Evolutionary conservation across 805 yeast genomes (phyloP), one percentile per base, ranked within the genome.

Genomic region (Scheffersomyces amazonensis): DNA sequence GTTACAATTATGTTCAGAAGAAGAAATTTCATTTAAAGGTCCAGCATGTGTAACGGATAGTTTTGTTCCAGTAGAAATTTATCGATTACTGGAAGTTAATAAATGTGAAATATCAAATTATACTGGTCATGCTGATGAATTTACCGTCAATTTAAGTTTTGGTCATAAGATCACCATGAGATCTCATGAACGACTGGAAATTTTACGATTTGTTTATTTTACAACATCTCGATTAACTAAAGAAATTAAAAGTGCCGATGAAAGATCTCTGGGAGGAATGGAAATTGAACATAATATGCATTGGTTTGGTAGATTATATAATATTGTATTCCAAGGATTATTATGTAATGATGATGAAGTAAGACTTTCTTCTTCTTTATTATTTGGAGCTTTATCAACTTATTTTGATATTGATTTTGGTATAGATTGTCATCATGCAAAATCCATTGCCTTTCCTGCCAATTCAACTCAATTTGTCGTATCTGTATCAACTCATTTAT

Each of bases 131-230:
- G 22, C 44, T 18, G 60, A 58, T 40, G 73, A 68, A 42, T 69
- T 69, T 37, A 59, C 69, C 1, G 52, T 69, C 4, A 52, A 46
- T 29, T 53, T 67, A 36, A 54, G 49, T 35, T 44, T 47, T 32
- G 58, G 57, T 16, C 43, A 48, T 22, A 58, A 50, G 16, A 48
- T 65, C 2, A 58, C 60, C 2, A 46, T 69, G 16, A 51, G 59
- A 25, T 62, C 73, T 1, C 48, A 55, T 3, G 71, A 66, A 34
- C 47, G 70, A 38, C 64, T 48, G 52, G 91, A 84, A 48, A 81
- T 85, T n/a, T 73, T 85, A 60, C 68, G 89, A 47, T 75, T 83
- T 43, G 56, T 85, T 29, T 81, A 83, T 48, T 83, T 81, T 49
- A 76, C 88, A 0, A 78, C 82, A 38, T 79, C 80, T 15, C 71